These are phyloP conservation scores for Ochetophila trinervis DNA, from an alignment of 306 rosid genomes.

Conservation along the genomic window DNA sequence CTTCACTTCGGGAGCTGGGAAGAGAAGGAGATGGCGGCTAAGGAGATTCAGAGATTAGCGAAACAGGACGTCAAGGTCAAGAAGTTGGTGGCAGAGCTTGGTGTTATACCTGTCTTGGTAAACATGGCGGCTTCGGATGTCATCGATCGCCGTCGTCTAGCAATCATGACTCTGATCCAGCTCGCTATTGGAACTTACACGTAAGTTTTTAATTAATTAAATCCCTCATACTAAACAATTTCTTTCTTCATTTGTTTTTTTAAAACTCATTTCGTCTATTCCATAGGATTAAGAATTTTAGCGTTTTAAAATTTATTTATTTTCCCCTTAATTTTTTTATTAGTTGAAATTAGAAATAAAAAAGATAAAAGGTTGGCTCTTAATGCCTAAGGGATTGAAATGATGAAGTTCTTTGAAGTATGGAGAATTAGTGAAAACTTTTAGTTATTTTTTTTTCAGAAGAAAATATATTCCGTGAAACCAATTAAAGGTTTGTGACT, in stretches of 20 bases:
- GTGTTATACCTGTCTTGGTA: constrained; percentile 82
- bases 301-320: too few relatives aligned
- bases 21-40: constrained; percentile 75
- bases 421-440: too few relatives aligned
- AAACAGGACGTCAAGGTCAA: constrained; percentile 59
- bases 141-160: constrained; percentile 40
- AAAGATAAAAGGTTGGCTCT: too few relatives aligned
- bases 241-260: not conserved
- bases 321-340: too few relatives aligned
- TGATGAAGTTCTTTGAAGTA: too few relatives aligned
- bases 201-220: constrained; percentile 35
- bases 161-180: constrained; percentile 52
- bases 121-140: constrained; percentile 56
- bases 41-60: constrained; percentile 58
- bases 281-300: not conserved
- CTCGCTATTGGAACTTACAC: constrained; percentile 76
- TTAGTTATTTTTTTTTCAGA: too few relatives aligned
- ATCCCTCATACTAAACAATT: not conserved
- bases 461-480: too few relatives aligned
- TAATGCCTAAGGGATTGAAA: too few relatives aligned
- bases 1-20: constrained; percentile 89
- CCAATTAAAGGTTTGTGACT: too few relatives aligned
- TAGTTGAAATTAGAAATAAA: too few relatives aligned
- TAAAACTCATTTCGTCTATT: not conserved
- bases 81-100: constrained; percentile 71